phyloP scores from a whole-genome alignment of 2,329 filamentous ascomycete species.

The Aureobasidium subglaciale region DNA sequence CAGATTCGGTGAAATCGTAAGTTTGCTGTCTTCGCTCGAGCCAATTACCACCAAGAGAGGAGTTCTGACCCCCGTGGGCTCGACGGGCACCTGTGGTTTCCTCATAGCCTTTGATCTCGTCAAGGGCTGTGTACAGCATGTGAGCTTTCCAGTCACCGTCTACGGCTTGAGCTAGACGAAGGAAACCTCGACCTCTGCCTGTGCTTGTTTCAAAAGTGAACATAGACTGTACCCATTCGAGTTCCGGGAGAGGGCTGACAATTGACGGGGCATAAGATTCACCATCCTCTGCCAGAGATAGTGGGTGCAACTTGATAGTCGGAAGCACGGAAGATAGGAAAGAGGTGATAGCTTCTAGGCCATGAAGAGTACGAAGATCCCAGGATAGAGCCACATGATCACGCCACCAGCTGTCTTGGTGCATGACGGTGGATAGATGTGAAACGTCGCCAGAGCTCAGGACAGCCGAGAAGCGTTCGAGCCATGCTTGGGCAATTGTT shows the following conservation, averaged over 20 bases:
- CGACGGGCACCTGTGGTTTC: conserved; percentile 44
- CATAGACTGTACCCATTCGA: conserved; percentile 52
- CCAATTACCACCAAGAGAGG: conserved; percentile 51
- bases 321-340: conserved; percentile 33
- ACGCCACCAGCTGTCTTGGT: conserved; percentile 48
- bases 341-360: conserved; percentile 32
- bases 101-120: conserved; percentile 48
- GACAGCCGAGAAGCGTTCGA: conserved; percentile 23
- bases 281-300: conserved; percentile 38
- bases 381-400: conserved; percentile 53
- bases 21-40: conserved; percentile 32
- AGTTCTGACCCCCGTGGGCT: conserved; percentile 55
- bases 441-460: conserved; percentile 21
- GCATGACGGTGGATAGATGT: conserved; percentile 31
- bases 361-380: conserved; percentile 49
- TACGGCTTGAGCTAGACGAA: conserved; percentile 35
- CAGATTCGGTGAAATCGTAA: conserved; percentile 29
- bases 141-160: conserved; percentile 53
- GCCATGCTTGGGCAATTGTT: conserved; percentile 26
- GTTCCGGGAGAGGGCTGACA: conserved; percentile 43
- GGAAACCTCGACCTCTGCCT: conserved; percentile 51
- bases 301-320: conserved; percentile 36
- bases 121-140: conserved; percentile 55
- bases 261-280: conserved; percentile 35
- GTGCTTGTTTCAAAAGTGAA: conserved; percentile 47